Evolutionary conservation across 805 yeast genomes (phyloP).

Genomic region (Barnettozyma vustinii): DNA sequence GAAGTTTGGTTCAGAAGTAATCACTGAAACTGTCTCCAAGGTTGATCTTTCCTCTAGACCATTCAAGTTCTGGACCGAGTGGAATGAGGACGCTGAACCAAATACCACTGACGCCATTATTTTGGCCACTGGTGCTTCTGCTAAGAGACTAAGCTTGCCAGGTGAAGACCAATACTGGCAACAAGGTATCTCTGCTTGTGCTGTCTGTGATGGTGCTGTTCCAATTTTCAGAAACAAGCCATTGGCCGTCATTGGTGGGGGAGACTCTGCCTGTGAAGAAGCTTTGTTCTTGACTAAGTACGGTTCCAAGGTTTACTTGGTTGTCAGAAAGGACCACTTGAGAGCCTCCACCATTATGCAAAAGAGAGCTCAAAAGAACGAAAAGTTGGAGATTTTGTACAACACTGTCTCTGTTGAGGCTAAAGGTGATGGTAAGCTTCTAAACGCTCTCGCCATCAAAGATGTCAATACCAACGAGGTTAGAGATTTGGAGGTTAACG

Average conservation of each 20-base stretch:
- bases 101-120: slow-evolving; percentile 89
- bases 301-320: slow-evolving; percentile 89
- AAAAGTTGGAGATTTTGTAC: slow-evolving; percentile 86
- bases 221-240: slow-evolving; percentile 98
- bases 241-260: slow-evolving; percentile 97
- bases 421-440: slow-evolving; percentile 86
- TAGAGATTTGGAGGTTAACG: slow-evolving; percentile 71
- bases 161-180: slow-evolving; percentile 99
- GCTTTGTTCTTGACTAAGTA: slow-evolving; percentile 95
- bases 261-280: slow-evolving; percentile 99
- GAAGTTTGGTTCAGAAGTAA: slow-evolving; percentile 87
- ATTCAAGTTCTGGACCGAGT: slow-evolving; percentile 96
- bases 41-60: slow-evolving; percentile 86
- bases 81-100: slow-evolving; percentile 87
- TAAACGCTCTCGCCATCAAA: slow-evolving; percentile 58
- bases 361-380: slow-evolving; percentile 78
- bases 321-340: slow-evolving; percentile 90
- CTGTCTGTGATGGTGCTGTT: slow-evolving; percentile 99
- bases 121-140: slow-evolving; percentile 97
- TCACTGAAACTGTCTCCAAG: slow-evolving; percentile 92
- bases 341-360: slow-evolving; percentile 98
- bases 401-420: slow-evolving; percentile 84
- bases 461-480: slow-evolving; percentile 68
- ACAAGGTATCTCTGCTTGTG: slow-evolving; percentile 98
- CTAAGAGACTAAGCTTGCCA: slow-evolving; percentile 87